Base-by-base conservation (phyloP, 768 basidiomycete species). In the Boletales sp. region DNA sequence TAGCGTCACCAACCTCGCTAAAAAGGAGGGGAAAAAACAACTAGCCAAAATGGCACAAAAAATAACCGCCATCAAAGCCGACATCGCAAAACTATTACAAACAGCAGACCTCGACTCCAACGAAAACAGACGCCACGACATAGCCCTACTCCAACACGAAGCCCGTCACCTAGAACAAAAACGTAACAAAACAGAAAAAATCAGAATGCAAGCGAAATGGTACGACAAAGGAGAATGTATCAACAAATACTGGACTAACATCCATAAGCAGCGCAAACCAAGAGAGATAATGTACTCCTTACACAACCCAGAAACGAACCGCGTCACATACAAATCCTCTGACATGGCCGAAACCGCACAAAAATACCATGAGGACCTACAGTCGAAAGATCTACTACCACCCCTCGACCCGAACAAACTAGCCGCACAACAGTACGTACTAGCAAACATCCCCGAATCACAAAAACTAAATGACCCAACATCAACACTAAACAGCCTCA, bases 331-430 rank as follows among this genome's bases (percentile, higher is more conserved):
- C 8, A 11, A 47, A 0, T 65, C 69, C 0, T 8, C 50, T 0
- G 44, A 65, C n/a, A 74, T 74, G 72, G 65, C 69, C 0, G 46
- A 69, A 0, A 45, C 72, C 0, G 66, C 69, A 0, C 0, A 13
- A 0, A 2, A 17, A 1, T 47, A 57, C 37, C 50, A 57, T 7
- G 19, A 54, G 3, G 11, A 57, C 1, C 59, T 74, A 0, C 70
- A 74, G 42, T 4, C 32, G 2, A 14, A 11, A 9, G 8, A 32
- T 14, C 3, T 32, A 3, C 32, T 32, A 2, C 3, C 9, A 10
- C 13, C 2, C 2, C 11, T 11, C 8, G 13, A 32, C 8, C 32
- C 32, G 3, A 8, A 4, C 2, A 32, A 8, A 32, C 32, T 2
- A 11, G 32, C 9, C 3, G 32, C 32, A 3, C 13, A 10, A 32